phyloP scores from a whole-genome alignment of 176 grass and related monocot genomes.

The Olyra latifolia region DNA sequence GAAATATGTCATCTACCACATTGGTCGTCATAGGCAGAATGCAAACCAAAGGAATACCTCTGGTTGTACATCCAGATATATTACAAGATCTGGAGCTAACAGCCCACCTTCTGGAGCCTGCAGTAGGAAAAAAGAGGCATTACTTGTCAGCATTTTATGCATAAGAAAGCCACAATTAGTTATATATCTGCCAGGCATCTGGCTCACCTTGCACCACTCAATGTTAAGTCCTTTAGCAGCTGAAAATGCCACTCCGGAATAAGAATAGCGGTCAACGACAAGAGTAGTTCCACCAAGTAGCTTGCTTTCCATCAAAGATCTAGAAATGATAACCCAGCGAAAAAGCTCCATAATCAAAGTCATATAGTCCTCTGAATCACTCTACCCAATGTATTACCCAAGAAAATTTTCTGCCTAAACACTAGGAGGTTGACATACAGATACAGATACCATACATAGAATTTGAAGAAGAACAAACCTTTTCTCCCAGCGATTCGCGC shows the following conservation, averaged over 20 bases:
- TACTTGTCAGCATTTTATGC: slow-evolving; percentile 16
- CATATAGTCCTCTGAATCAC: not conserved
- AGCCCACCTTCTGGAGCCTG: slow-evolving; percentile 86
- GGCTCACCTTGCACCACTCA: slow-evolving; percentile 71
- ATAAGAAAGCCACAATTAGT: not conserved
- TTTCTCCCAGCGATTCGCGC: slow-evolving; percentile 95
- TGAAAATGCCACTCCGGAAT: slow-evolving; percentile 73
- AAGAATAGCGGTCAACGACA: slow-evolving; percentile 68
- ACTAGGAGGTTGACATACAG: not conserved
- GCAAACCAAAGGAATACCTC: slow-evolving; percentile 55
- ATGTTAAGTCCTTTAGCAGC: slow-evolving; percentile 69
- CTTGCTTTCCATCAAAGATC: slow-evolving; percentile 82
- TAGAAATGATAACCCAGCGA: slow-evolving; percentile 22
- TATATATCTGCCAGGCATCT: not conserved
- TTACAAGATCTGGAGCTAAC: slow-evolving; percentile 85
- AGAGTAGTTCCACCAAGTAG: slow-evolving; percentile 74
- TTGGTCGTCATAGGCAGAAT: not conserved
- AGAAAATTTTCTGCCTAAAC: not conserved
- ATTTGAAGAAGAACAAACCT: slow-evolving; percentile 40
- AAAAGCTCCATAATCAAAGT: slow-evolving; percentile 21
- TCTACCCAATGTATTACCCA: not conserved
- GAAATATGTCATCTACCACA: not conserved
- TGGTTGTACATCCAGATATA: slow-evolving; percentile 89
- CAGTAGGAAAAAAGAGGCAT: not conserved
- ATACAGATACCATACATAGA: not conserved